Evolutionary conservation across 768 basidiomycete genomes (phyloP), one percentile per base, ranked within the genome.

Genomic region (Hygrophorus pudorinus): DNA sequence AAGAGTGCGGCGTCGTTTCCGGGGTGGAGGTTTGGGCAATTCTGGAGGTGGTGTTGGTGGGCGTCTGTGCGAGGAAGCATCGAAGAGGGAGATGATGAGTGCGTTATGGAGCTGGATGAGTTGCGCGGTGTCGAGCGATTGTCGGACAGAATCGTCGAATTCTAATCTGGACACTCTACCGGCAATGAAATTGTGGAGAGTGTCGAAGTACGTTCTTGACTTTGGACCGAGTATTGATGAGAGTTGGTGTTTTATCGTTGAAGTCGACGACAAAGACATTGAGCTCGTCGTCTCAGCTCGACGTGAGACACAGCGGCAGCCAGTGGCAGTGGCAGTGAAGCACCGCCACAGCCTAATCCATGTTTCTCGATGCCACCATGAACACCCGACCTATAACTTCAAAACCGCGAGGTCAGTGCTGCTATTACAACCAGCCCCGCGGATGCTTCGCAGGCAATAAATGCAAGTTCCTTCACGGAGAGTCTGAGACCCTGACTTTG

Each of bases 381-480:
- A 43, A 35, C 31, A 44, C 53, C 38, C 74, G 84, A 34, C 85
- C 81, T 30, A 60, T 63, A 46, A 86, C 84, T 36, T 81, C 81
- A 30, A 86, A 78, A 56, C 59, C 84, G 9, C 72, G 85, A 38
- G 85, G 85, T 0, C 55, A 78, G 36, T 89, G 86, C 65, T 68
- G 65, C 41, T 88, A 82, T 56, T 85, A 83, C 55, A 61, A 65
- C 11, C 69, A 72, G 14, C 58, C 69, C 0, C 65, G 81, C 39
- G 86, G 87, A 6, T 90, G 86, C 62, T 83, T 76, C 49, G 71
- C 76, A 5, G 80, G 77, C 29, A 61, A 75, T 41, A 59, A 60
- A 5, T 90, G 86, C 76, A 87, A 84, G 66, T 90, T 88, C 59
- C 66, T 83, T 9, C 86, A 90, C 48, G 76, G 73, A 38, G 64